These are phyloP conservation scores for Yamadazyma endophytica DNA, from an alignment of 805 yeast genomes.

Conservation along the genomic window DNA sequence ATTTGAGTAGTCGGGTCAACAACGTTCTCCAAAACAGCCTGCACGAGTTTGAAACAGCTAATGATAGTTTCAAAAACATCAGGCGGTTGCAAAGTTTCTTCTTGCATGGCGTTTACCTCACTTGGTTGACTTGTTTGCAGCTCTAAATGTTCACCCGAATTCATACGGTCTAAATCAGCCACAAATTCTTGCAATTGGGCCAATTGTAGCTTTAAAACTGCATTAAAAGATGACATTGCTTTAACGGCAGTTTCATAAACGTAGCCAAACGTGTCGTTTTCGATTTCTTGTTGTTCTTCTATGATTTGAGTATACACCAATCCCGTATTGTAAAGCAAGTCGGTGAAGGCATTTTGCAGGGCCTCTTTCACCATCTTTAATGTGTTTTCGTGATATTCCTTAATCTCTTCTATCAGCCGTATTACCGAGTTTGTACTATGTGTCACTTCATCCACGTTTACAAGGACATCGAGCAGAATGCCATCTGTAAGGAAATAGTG, in stretches of 20 bases:
- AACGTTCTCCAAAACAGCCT: conserved; percentile 27
- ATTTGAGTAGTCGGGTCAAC: conserved; percentile 8
- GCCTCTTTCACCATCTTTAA: conserved; percentile 12
- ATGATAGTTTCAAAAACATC: conserved; percentile 33
- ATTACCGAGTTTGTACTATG: conserved; percentile 21
- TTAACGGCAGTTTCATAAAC: conserved; percentile 14
- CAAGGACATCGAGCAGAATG: conserved; percentile 26
- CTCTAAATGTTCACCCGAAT: neutral
- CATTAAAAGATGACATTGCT: conserved; percentile 16
- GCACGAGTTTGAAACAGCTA: conserved; percentile 23
- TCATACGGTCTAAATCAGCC: conserved; percentile 13
- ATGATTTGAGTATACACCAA: conserved; percentile 45
- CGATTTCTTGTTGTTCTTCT: conserved; percentile 20
- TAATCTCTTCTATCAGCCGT: conserved; percentile 31
- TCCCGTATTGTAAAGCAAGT: conserved; percentile 44
- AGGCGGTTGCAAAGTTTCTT: conserved; percentile 27
- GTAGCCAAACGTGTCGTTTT: conserved; percentile 4
- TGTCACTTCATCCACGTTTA: conserved; percentile 30
- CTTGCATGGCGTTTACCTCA: conserved; percentile 10
- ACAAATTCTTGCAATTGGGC: conserved; percentile 23
- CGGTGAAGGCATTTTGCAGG: conserved; percentile 26
- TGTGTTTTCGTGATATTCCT: conserved; percentile 37
- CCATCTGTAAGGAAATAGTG: conserved; percentile 48
- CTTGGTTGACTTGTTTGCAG: conserved; percentile 1
- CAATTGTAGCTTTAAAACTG: conserved; percentile 24